Evolutionary conservation across 495 filamentous ascomycete species (phyloP), one percentile per base, ranked within the genome.

Genomic region (Penicillium chermesinum): DNA sequence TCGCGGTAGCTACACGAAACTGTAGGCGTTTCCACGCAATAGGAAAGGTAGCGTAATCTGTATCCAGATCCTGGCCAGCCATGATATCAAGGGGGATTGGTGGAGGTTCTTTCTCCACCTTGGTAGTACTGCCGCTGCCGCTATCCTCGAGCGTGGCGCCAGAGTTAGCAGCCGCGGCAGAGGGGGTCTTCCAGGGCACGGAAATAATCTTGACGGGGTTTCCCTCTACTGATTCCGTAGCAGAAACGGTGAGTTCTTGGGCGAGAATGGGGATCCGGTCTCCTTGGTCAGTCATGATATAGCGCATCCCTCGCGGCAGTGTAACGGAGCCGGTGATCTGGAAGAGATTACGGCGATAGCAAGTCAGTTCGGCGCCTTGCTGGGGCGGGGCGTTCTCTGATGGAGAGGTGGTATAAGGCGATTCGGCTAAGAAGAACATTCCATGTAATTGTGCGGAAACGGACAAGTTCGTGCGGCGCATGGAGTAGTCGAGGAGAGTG

Each of bases 391-490:
- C 69, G 41, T 78, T 76, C 38, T 82, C 80, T 52, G 88, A 82
- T 45, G 76, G 78, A 22, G 78, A 73, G 33, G 78, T 76, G 18
- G 87, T 80, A 65, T 78, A 80, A 12, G 88, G 85, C 51, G 90
- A 70, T 70, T 96, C 90, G 41, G 90, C 89, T 5, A 96, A 79
- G 58, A 93, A 95, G 71, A 96, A 96, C 88, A 94, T 95, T 70
- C 90, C 90, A 60, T 93, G 88, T 22, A 96, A 69, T 65, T 94
- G 90, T 36, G 88, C 89, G 7, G 84, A 80, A 61, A 95, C 81
- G 25, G 78, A 76, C 17, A 89, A 62, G 5, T 72, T 73, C 6
- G 75, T 70, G 58, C 79, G 65, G 43, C 80, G 75, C 63, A 80
- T 73, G 51, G 79, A 75, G 71, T 80, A 86, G 55, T 89, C 85